Conservation (phyloP, 768 basidiomycete species). For the Ephemerocybe angulata region DNA sequence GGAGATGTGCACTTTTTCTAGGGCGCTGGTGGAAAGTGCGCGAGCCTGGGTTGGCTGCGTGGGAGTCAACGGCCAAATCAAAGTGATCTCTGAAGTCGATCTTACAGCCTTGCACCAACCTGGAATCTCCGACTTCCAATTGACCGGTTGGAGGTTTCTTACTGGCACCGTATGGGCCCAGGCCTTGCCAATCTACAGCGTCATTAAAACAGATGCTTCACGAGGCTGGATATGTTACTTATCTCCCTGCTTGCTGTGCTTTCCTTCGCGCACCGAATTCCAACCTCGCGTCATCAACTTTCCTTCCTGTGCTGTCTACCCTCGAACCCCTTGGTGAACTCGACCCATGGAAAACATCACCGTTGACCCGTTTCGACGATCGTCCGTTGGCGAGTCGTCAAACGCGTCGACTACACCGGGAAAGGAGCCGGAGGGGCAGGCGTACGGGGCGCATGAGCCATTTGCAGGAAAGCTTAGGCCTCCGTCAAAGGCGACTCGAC, state of each 20-base stretch:
- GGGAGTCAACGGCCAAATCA: background rate
- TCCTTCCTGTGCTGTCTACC: too few species aligned
- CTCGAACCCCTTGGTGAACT: too few species aligned
- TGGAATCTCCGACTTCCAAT: background rate
- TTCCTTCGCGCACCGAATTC: too few species aligned
- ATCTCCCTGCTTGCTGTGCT: too few species aligned
- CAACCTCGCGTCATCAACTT: too few species aligned
- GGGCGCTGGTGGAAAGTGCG: too few species aligned
- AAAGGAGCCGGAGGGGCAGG: background rate
- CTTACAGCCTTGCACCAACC: background rate
- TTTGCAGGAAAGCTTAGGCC: conserved; percentile 2
- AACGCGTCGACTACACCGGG: background rate
- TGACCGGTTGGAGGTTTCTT: background rate
- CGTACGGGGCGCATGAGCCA: background rate
- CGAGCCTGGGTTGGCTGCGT: too few species aligned
- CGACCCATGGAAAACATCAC: background rate
- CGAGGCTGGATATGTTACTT: too few species aligned
- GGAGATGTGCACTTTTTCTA: too few species aligned
- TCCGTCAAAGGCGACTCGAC: conserved; percentile 35
- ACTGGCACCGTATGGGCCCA: background rate
- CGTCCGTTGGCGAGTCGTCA: background rate
- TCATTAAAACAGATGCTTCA: background rate
- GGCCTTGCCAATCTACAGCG: background rate
- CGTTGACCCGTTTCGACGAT: background rate
- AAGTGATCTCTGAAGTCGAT: too few species aligned